Base-by-base conservation (phyloP, 345 rosid species). In the Salix purpurea region DNA sequence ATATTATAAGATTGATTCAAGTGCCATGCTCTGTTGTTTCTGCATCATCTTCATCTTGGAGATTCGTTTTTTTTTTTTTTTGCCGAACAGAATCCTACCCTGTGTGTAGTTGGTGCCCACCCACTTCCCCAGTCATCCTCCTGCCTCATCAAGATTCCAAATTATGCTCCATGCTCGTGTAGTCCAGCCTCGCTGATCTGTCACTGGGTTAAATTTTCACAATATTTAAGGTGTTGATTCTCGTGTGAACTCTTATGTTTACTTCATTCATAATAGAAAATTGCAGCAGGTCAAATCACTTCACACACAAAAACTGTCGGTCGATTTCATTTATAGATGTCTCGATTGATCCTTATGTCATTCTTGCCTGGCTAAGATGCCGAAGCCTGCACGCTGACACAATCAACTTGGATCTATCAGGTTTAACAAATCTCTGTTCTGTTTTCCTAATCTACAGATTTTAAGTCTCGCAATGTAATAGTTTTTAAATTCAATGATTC, bases 381-480 rank as follows among this genome's bases (percentile, higher is more conserved):
- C 75, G 48, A 19, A 56, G 76, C 81, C 72, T 69, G 78, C 79
- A 7, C 0, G 80, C 66, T 60, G 80, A 65, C 73, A 28, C 36
- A 77, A 70, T 52, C 74, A n/a, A 34, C 21, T 66, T 74, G 65
- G 75, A 42, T 50, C 9, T 5, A n/a, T 58, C 64, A 58, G 52
- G 28, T 58, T 58, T 23, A 9, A 58, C 11, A 10, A 23, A 58
- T 15, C 52, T 46, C 6, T 46, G 14, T 3, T 46, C 14, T 46
- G 16, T 46, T 46, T 13, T 13, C 60, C 46, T 56, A 2, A 1
- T 48, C 32, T 30, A 28, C 68, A 56, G 42, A 42, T 71, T 42
- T 65, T 4, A 62, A 34, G 56, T 58, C 40, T 7, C 2, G 46
- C 46, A 42, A 11, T 42, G 14, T 42, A 2, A 42, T 42, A 3